Evolutionary conservation across 352 stramenopile genomes (phyloP), one percentile per base, ranked within the genome.

Genomic region (Phytophthora idaei): DNA sequence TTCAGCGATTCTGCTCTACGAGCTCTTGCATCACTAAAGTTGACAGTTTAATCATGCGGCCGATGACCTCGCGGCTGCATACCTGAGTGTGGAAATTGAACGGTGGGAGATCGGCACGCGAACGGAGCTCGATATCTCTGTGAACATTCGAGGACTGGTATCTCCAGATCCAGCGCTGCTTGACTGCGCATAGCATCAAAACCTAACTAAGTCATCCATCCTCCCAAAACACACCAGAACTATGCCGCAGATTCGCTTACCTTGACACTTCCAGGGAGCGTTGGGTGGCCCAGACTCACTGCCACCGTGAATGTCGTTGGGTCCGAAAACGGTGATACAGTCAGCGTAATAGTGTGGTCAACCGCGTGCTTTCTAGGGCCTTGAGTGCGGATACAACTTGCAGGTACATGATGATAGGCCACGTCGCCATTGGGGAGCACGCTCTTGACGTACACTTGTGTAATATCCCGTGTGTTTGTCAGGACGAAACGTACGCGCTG

Each of bases 1-100:
- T 1, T 77, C 87, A 2, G 87, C 81, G 9, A 88, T 94, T 52
- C 74, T 94, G 31, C 71, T 94, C 32, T 93, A 94, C 53, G 80
- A 93, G 60, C 74, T 90, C 12, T 71, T 93, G n/a, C 81, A 89
- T 31, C 80, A 86, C 58, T 90, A 87, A 49, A 44, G 8, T n/a
- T 42, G 36, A 3, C 12, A 34, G 29, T 34, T 7, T 4, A 32
- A 32, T 51, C 29, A 61, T 53, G 39, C 61, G 44, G 49, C 55
- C 45, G 34, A 61, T 47, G 37, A 32, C 29, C 51, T 69, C 17
- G 57, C 34, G 3, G 51, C 39, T 61, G 50, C 44, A 49, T 60
- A 53, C 41, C 67, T 71, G 7, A 84, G 53, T 12, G 65, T 74
- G 11, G 73, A 77, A 41, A 58, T 84, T 61, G 80, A 78, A 31